phyloP scores from a whole-genome alignment of 2,329 filamentous ascomycete genomes.

The Colletotrichum sublineola region DNA sequence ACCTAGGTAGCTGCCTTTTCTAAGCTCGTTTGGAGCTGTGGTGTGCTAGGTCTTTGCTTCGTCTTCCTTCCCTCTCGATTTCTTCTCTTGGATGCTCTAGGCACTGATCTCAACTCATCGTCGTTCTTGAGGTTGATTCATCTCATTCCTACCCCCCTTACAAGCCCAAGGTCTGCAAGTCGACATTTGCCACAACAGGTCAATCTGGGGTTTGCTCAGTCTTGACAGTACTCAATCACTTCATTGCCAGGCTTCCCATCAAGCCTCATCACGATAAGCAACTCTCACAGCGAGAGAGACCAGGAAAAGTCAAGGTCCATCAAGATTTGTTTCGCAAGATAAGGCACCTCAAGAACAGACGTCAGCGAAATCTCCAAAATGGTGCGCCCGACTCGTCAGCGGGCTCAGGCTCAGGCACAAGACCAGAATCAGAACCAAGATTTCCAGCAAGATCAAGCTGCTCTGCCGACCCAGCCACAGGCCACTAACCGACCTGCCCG shows the following conservation, averaged over 20 bases:
- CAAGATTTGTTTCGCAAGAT: background rate
- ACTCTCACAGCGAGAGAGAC: background rate
- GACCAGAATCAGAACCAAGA: background rate
- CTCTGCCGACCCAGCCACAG: constrained; percentile 20
- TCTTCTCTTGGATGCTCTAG: rapidly evolving
- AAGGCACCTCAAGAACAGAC: background rate
- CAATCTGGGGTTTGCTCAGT: background rate
- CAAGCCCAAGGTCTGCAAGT: background rate
- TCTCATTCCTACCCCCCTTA: background rate
- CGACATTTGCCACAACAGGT: constrained; percentile 6
- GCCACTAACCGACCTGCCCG: constrained; percentile 16
- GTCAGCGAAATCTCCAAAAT: background rate
- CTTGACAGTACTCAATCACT: background rate
- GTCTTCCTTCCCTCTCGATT: no score
- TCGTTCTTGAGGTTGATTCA: background rate
- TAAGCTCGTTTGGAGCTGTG: background rate
- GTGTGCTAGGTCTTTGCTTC: background rate
- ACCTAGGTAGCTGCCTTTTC: no score
- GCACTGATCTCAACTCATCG: background rate
- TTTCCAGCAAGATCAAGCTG: constrained; percentile 15
- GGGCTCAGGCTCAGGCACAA: constrained; percentile 18
- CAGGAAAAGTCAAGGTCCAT: background rate
- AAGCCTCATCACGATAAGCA: background rate
- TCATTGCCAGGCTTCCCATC: background rate
- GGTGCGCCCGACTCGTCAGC: constrained; percentile 14